Evolutionary conservation across 495 filamentous ascomycete species (phyloP), one percentile per base, ranked within the genome.

Genomic region (Penicillium malachiteum): DNA sequence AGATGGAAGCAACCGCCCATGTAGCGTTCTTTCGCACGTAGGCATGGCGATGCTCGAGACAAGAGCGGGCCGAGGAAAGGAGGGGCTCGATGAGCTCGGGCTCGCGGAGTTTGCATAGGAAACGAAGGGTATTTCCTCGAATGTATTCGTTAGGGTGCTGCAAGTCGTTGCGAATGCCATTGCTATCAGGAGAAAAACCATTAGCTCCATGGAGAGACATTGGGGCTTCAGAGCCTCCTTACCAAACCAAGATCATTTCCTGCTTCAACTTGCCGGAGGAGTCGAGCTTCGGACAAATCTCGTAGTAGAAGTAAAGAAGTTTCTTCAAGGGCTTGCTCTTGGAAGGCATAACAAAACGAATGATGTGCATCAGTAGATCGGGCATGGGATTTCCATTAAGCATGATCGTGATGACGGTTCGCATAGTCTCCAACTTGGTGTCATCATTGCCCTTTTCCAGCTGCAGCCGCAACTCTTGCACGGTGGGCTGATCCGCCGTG

Each of bases 181-280:
- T 97, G 73, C 93, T 97, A 64, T 4, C 21, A 26, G 21, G 1
- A 26, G 21, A 26, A 26, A 26, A 26, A 26, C 21, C 21, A 26
- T 26, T 26, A 26, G 21, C 21, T 26, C 21, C 21, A 26, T 1
- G 21, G 21, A 26, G 4, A 26, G 21, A 26, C 21, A 26, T 26
- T 26, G 21, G 21, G 46, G 26, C 5, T 40, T 43, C 13, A 46
- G 48, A n/a, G 37, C 40, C 16, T 55, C 68, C 86, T 73, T 82
- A 97, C 94, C 95, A 97, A 61, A 99, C 95, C 66, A 99, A 80
- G 71, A 99, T 97, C 89, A 96, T 96, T 81, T 99, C 95, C 74
- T 97, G 94, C 82, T 96, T 96, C 50, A 97, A 76, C 80, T 97
- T 97, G 64, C 95, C 95, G 58, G 76, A 84, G 21, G 86, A 78